Evolutionary conservation across 1,139 yeast species (phyloP).

Genomic region (Geotrichum carabidarum): DNA sequence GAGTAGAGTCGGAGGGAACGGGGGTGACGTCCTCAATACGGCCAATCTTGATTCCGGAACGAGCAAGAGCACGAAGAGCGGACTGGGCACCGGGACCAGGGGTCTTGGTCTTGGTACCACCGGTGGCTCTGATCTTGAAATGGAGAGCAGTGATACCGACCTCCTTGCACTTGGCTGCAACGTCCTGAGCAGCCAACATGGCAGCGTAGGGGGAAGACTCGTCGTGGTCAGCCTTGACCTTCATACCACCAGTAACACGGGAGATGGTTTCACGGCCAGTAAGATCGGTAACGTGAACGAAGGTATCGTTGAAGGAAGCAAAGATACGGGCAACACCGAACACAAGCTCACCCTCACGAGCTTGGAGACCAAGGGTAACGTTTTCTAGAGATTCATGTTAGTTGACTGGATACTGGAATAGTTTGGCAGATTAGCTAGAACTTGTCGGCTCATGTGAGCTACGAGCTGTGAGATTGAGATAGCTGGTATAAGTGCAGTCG

Average conservation of each 20-base stretch:
- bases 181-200: conserved; percentile 99
- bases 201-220: conserved; percentile 99
- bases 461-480: no score
- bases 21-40: conserved; percentile 99
- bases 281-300: conserved; percentile 98
- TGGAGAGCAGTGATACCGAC: conserved; percentile 99
- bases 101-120: conserved; percentile 99
- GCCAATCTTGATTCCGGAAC: conserved; percentile 99
- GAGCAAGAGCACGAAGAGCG: conserved; percentile 99
- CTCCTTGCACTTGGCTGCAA: conserved; percentile 97
- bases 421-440: no score
- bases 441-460: no score
- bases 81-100: conserved; percentile 99
- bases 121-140: conserved; percentile 99
- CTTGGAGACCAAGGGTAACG: conserved; percentile 76
- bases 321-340: conserved; percentile 99
- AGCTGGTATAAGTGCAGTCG: no score
- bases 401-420: neutral
- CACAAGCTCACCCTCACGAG: conserved; percentile 96
- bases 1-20: conserved; percentile 99
- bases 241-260: conserved; percentile 99
- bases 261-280: conserved; percentile 99
- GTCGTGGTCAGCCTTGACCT: conserved; percentile 99
- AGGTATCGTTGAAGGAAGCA: conserved; percentile 99
- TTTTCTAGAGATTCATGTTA: conserved; percentile 43